These are phyloP conservation scores for Geosmithia putterillii DNA, from an alignment of 2,329 filamentous ascomycete genomes.

Conservation along the genomic window DNA sequence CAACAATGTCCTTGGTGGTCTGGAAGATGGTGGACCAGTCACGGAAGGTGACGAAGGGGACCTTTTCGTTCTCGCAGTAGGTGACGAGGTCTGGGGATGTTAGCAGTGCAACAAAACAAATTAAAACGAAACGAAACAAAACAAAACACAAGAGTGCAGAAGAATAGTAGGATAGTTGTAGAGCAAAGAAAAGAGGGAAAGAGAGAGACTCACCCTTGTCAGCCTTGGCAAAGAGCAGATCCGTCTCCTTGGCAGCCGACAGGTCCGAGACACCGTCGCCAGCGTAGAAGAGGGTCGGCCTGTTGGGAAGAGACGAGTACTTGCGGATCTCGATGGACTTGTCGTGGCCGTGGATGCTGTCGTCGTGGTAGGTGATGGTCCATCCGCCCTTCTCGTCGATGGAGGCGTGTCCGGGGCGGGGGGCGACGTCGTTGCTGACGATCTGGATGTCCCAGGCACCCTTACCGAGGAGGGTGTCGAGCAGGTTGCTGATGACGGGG, in stretches of 20 bases:
- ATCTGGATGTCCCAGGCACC: constrained; percentile 70
- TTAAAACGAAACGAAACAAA: not conserved
- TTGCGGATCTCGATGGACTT: constrained; percentile 86
- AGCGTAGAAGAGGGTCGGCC: constrained; percentile 85
- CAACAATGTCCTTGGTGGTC: constrained; percentile 65
- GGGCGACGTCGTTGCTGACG: constrained; percentile 70
- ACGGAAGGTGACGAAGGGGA: constrained; percentile 80
- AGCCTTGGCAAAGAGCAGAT: constrained; percentile 86
- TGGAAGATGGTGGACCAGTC: constrained; percentile 71
- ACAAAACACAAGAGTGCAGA: not conserved
- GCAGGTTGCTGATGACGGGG: constrained; percentile 75
- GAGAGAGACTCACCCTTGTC: constrained; percentile 52
- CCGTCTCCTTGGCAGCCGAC: constrained; percentile 83
- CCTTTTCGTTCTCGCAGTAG: constrained; percentile 73
- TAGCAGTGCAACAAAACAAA: not conserved
- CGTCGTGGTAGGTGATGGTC: constrained; percentile 44
- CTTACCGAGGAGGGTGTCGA: constrained; percentile 67
- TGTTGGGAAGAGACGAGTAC: constrained; percentile 63
- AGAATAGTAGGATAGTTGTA: not conserved
- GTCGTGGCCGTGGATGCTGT: constrained; percentile 82
- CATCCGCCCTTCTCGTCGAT: constrained; percentile 76
- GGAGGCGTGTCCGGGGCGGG: constrained; percentile 45
- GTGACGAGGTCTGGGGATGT: constrained; percentile 62
- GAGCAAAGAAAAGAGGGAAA: not conserved
- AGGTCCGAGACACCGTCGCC: constrained; percentile 91